Evolutionary conservation across 2,329 filamentous ascomycete genomes (phyloP).

Genomic region (Chaetomium strumarium): DNA sequence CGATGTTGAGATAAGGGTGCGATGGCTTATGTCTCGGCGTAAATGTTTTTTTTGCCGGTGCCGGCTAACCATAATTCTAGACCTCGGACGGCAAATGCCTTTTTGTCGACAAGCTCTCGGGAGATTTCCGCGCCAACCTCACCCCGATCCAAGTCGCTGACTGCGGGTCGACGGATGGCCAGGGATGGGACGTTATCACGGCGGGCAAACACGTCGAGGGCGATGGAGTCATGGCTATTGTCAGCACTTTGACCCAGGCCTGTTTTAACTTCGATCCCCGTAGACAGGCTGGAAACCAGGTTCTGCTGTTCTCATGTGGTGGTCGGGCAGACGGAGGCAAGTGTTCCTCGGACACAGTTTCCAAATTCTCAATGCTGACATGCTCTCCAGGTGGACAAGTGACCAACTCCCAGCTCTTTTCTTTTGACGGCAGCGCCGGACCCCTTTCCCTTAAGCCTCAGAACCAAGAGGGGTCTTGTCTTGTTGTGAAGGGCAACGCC

Average conservation of each 20-base stretch:
- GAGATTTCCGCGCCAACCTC: conserved; percentile 44
- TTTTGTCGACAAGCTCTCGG: conserved; percentile 41
- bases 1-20: conserved; percentile 36
- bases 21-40: not conserved
- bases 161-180: conserved; percentile 38
- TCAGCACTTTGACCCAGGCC: conserved; percentile 52
- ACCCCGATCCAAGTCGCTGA: conserved; percentile 40
- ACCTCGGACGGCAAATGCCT: conserved; percentile 41
- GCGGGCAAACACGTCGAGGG: conserved; percentile 46
- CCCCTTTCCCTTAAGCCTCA: conserved; percentile 40
- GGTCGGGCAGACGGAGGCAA: conserved; percentile 48
- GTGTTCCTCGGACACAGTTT: not conserved
- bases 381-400: conserved; percentile 37
- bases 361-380: not conserved
- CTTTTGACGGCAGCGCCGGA: conserved; percentile 37
- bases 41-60: not conserved
- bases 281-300: conserved; percentile 44
- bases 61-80: conserved; percentile 17
- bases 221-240: conserved; percentile 43
- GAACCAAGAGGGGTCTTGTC: conserved; percentile 42
- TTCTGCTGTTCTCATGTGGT: conserved; percentile 53
- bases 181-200: conserved; percentile 45
- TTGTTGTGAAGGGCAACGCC: conserved; percentile 38
- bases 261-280: conserved; percentile 54
- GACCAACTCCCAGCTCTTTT: conserved; percentile 47